Conservation (phyloP, 2,329 filamentous ascomycete species). For the Dothiorella sarmentorum region DNA sequence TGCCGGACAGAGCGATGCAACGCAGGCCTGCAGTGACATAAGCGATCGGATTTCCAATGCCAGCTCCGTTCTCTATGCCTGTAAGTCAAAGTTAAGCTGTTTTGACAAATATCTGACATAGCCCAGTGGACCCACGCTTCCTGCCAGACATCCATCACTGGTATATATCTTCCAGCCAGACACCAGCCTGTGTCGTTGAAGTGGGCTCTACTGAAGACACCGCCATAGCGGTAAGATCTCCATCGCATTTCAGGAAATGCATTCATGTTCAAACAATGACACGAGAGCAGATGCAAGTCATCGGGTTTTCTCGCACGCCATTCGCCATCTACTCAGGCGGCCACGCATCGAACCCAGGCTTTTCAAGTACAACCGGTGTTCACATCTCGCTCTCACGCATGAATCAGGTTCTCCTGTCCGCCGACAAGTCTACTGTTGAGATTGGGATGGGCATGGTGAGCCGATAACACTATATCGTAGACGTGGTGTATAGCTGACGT, state of each 20-base stretch:
- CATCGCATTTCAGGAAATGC: neutral
- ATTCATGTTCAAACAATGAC: neutral
- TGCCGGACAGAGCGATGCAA: neutral
- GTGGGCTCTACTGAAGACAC: neutral
- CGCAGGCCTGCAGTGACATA: too few relatives aligned
- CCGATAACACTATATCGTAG: neutral
- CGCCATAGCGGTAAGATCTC: neutral
- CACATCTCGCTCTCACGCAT: constrained; percentile 6
- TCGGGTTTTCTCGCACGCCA: neutral
- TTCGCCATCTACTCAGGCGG: neutral
- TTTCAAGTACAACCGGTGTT: constrained; percentile 4
- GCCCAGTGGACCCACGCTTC: neutral
- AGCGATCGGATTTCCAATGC: too few relatives aligned
- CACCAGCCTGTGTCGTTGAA: neutral
- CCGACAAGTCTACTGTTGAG: neutral
- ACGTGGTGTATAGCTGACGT: neutral
- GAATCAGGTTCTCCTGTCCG: neutral
- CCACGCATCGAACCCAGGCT: neutral
- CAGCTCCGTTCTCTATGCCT: too few relatives aligned
- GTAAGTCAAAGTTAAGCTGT: too few relatives aligned
- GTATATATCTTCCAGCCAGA: constrained; percentile 2
- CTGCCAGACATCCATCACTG: constrained; percentile 1
- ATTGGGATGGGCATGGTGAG: neutral
- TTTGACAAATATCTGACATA: neutral
- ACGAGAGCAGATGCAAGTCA: neutral